Base-by-base conservation (phyloP, 805 yeast genomes). In the Kurtzmaniella fragi region DNA sequence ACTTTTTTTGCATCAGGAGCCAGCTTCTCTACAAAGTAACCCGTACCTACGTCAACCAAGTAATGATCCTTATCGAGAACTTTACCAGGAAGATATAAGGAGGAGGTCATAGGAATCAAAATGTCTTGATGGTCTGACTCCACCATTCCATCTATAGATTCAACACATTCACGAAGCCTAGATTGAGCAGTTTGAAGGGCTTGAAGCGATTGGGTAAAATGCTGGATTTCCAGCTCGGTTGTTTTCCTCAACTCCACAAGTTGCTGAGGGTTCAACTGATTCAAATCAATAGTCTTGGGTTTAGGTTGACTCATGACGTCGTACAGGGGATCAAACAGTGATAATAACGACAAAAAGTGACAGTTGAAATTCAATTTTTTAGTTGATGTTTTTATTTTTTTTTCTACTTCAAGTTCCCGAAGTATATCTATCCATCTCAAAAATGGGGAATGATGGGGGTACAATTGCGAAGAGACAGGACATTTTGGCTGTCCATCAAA, bases 11-110 rank as follows among this genome's bases (percentile, higher is more conserved):
- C 83, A 34, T 84, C 88, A 6, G 66, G 64, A 0, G 78, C 76
- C 35, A 61, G 61, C 61, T 93, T 93, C 56, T 88, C 96, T 13
- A 89, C 90, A 56, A 76, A 93, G 57, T 93, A 93, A 2, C 98
- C 98, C 0, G 99, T 93, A 28, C 99, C 99, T 17, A 93, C 82
- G 56, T 93, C 99, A 8, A 93, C 96, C 57, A 93, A 69, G 52
- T 83, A 93, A 42, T 74, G 79, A 43, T 81, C 74, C 37, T 73
- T 73, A 42, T 83, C 78, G 32, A 71, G 69, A 37, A 86, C 73
- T 39, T 69, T 75, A 2, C 98, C 99, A 3, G 96, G 95, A 20
- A 93, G 83, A 49, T 93, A 93, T 31, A 93, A 66, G 0, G 96
- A 87, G 14, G 89, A 73, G 0, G 98, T 87, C 44, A 95, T 71